These are phyloP conservation scores for Cephaloascus albidus DNA, from an alignment of 805 yeast species.

Conservation along the genomic window DNA sequence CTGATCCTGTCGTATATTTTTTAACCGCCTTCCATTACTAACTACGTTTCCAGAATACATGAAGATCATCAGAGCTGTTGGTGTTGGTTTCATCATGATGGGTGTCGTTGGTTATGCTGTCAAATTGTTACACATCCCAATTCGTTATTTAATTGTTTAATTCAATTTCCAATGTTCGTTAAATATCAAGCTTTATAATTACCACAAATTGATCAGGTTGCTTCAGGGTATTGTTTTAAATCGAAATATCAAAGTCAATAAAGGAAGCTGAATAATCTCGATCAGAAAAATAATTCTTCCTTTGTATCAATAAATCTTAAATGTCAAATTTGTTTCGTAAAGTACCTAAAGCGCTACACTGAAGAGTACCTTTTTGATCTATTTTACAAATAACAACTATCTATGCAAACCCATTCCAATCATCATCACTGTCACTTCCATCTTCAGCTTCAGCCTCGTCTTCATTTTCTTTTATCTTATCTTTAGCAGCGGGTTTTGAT, in stretches of 20 bases:
- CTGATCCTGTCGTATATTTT: neutral
- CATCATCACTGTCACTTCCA: neutral
- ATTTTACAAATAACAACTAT: neutral
- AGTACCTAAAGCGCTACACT: no score
- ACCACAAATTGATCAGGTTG: no score
- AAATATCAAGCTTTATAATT: no score
- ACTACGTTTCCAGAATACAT: constrained; percentile 52
- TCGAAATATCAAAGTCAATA: no score
- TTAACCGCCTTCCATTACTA: constrained; percentile 7
- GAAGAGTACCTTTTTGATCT: no score
- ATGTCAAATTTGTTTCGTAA: no score
- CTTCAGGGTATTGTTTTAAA: no score
- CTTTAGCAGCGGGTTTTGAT: constrained; percentile 6
- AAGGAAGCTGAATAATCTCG: no score
- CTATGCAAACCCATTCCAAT: constrained; percentile 1
- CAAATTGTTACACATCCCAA: constrained; percentile 90
- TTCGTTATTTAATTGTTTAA: constrained; percentile 89
- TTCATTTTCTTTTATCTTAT: constrained; percentile 4
- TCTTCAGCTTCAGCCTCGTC: constrained; percentile 8
- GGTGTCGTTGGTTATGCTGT: constrained; percentile 96
- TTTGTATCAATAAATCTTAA: no score
- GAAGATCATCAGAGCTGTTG: constrained; percentile 89
- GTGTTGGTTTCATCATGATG: constrained; percentile 94
- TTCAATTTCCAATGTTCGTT: neutral
- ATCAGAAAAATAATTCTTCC: no score